Evolutionary conservation across 345 rosid species (phyloP).

Genomic region (Theobroma cacao): DNA sequence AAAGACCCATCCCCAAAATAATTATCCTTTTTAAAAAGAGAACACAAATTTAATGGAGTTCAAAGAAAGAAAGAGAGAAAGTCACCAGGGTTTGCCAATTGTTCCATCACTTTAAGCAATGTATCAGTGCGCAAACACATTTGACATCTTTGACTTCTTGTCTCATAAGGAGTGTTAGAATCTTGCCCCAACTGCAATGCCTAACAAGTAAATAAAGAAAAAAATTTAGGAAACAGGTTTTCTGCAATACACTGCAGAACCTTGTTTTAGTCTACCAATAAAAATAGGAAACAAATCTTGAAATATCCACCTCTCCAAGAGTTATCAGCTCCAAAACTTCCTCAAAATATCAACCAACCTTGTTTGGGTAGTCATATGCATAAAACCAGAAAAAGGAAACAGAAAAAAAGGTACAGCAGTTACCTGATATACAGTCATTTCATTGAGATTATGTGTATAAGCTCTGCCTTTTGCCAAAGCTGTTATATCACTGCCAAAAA

Average conservation of each 20-base stretch:
- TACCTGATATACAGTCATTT: conserved; percentile 59
- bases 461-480: conserved; percentile 69
- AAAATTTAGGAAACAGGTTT: not conserved
- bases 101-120: conserved; percentile 70
- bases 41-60: not conserved
- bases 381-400: not conserved
- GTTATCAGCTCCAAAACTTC: not conserved
- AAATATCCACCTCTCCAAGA: not conserved
- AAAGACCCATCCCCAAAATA: not conserved
- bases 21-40: not conserved
- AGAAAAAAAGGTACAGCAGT: not conserved
- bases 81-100: conserved; percentile 61
- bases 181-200: conserved; percentile 79
- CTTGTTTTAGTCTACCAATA: not conserved
- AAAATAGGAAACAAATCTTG: no score
- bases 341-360: not conserved
- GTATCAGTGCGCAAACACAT: conserved; percentile 80
- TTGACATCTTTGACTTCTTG: conserved; percentile 63
- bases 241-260: not conserved
- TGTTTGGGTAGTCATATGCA: not conserved
- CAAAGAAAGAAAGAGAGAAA: not conserved
- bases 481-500: conserved; percentile 57
- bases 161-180: conserved; percentile 41
- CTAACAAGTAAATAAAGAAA: conserved; percentile 23
- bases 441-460: conserved; percentile 51